These are phyloP conservation scores for Teunomyces kruisii DNA, from an alignment of 805 yeast species.

Conservation along the genomic window DNA sequence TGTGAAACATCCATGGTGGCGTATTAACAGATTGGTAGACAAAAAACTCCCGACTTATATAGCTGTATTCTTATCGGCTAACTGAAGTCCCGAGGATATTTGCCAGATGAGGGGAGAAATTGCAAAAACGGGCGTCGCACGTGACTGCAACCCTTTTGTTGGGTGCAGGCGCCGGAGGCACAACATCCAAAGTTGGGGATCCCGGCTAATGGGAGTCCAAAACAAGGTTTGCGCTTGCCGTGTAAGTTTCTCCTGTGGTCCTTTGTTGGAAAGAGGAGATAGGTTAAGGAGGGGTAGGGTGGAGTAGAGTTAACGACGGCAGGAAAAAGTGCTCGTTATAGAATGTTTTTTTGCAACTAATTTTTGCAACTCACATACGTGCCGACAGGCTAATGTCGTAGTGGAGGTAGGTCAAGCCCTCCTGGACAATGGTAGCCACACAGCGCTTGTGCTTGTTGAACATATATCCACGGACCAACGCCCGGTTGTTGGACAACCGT, in stretches of 20 bases:
- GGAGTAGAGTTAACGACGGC: no score
- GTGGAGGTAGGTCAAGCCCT: conserved; percentile 36
- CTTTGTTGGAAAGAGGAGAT: no score
- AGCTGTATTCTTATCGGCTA: no score
- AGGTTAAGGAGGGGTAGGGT: no score
- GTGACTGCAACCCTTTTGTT: background rate
- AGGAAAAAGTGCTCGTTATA: no score
- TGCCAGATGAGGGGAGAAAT: background rate
- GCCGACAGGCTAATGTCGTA: conserved; percentile 3
- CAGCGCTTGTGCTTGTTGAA: conserved; percentile 29
- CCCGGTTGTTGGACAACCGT: conserved; percentile 32
- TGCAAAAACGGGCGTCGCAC: background rate
- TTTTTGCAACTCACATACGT: background rate
- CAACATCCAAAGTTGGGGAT: no score
- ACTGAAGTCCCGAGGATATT: background rate
- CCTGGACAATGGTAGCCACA: conserved; percentile 42
- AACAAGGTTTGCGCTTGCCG: no score
- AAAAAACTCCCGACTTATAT: no score
- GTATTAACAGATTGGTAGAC: background rate
- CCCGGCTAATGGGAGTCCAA: no score
- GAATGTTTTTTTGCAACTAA: background rate
- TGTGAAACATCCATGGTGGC: background rate
- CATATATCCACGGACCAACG: conserved; percentile 38
- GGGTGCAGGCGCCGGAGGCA: background rate
- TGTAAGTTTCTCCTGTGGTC: no score